Percentiles rank a stretch among this genome's conserved stretches.
Evolutionary conservation across 1,284 basidiomycete species (phyloP).

Genomic region (Mycena citricolor): DNA sequence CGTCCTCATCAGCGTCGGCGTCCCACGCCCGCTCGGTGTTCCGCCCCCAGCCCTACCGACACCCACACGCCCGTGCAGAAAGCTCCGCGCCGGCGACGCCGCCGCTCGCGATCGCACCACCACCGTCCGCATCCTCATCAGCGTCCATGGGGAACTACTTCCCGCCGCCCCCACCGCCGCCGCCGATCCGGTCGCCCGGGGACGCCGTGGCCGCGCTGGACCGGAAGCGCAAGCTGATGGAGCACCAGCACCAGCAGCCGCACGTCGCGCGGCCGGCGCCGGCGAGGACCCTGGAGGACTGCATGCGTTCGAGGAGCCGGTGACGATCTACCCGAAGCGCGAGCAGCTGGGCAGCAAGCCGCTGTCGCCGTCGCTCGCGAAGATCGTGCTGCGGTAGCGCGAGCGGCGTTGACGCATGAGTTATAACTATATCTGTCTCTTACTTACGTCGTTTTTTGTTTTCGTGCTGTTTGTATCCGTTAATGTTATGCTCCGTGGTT

Average conservation of each 20-base stretch:
- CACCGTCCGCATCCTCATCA: too few species aligned
- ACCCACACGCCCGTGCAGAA: slow-evolving; percentile 17
- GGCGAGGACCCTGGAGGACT: too few species aligned
- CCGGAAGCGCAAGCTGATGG: slow-evolving; percentile 22
- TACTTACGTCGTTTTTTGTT: too few species aligned
- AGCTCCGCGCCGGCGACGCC: too few species aligned
- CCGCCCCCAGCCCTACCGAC: slow-evolving; percentile 19
- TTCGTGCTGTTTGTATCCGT: too few species aligned
- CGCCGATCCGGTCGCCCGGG: not conserved
- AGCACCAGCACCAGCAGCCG: too few species aligned
- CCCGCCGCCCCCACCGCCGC: not conserved
- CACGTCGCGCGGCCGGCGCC: too few species aligned
- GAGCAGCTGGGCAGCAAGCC: slow-evolving; percentile 7
- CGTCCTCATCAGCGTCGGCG: slow-evolving; percentile 4
- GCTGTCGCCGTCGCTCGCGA: slow-evolving; percentile 21
- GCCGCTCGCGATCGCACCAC: too few species aligned
- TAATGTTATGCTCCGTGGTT: too few species aligned
- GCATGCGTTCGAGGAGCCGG: slow-evolving; percentile 19
- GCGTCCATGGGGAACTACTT: not conserved
- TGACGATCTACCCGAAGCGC: slow-evolving; percentile 22
- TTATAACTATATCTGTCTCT: too few species aligned
- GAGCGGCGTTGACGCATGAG: too few species aligned
- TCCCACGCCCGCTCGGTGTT: slow-evolving; percentile 16
- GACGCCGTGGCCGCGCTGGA: not conserved
- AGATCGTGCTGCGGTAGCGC: too few species aligned